phyloP scores from a whole-genome alignment of 805 yeast species.

The Candida gorgasii region DNA sequence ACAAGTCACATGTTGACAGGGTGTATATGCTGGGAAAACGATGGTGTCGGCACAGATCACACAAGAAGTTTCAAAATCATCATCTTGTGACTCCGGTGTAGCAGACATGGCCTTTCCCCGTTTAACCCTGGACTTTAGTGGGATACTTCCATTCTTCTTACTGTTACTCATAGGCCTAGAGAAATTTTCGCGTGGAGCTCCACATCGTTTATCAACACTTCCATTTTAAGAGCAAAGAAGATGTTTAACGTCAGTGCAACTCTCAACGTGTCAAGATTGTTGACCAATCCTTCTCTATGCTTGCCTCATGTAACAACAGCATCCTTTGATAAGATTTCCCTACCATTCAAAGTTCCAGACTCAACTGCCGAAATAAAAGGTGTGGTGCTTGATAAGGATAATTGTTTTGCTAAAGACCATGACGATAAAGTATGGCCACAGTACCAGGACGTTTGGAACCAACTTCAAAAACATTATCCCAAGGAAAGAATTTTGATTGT shows the following conservation, averaged over 20 bases:
- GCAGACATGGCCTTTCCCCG: neutral
- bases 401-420: slow-evolving; percentile 87
- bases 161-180: neutral
- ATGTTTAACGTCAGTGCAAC: slow-evolving; percentile 77
- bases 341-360: slow-evolving; percentile 50
- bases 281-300: slow-evolving; percentile 65
- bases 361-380: slow-evolving; percentile 53
- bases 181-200: neutral
- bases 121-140: slow-evolving; percentile 1
- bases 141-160: neutral
- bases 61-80: slow-evolving; percentile 42
- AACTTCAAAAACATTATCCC: slow-evolving; percentile 58
- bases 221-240: neutral
- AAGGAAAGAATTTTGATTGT: slow-evolving; percentile 69
- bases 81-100: neutral
- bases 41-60: slow-evolving; percentile 81
- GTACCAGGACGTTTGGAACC: slow-evolving; percentile 51
- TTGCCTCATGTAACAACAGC: slow-evolving; percentile 60
- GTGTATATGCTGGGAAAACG: slow-evolving; percentile 64
- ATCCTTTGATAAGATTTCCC: slow-evolving; percentile 59
- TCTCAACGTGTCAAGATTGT: slow-evolving; percentile 59
- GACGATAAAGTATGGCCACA: slow-evolving; percentile 79
- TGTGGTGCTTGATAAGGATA: slow-evolving; percentile 89
- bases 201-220: neutral
- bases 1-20: slow-evolving; percentile 86